Base-by-base conservation (phyloP, 2,329 filamentous ascomycete species). In the Raffaelea arxii region DNA sequence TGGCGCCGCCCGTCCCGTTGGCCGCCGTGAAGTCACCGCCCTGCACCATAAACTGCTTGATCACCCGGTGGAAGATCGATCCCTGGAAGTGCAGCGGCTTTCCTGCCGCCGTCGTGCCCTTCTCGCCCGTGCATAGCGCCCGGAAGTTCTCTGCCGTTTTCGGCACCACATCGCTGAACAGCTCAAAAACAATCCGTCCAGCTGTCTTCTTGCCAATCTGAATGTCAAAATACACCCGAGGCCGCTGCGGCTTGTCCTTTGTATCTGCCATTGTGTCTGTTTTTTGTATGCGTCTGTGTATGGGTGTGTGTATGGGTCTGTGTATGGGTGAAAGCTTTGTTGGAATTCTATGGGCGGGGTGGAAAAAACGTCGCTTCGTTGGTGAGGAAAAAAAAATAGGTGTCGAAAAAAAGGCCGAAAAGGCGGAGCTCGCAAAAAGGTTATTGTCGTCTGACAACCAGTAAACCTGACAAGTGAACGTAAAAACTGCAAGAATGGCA, bases 1-100 rank as follows among this genome's bases (percentile, higher is more conserved):
- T 92, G 71, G 97, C 92, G 60, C 91, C 91, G 54, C 91, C 91
- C 23, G 91, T 97, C 54, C 91, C 92, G 63, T 97, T 91, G 63
- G 88, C 88, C 46, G 80, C 82, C 42, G 91, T 98, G 65, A 98
- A 98, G 66, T 97, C 92, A 67, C 92, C 91, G 61, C 92, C 90
- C 71, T 96, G 86, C 60, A 96, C 92, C 91, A 98, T 97, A 69
- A 98, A 98, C 59, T 86, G 79, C 75, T 96, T 96, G 72, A 98
- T 98, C 54, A 98, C 86, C 44, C 91, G 86, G 73, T 98, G 91
- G 75, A 98, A 97, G 57, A 71, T 73, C 51, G 86, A 94, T 56
- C 87, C 85, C 74, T 96, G 96, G 79, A 88, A 98, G 72, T 87
- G 85, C 45, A 98, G 77, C 40, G 84, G 84, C 69, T 90, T 90